Evolutionary conservation across 768 basidiomycete species (phyloP), one percentile per base, ranked within the genome.

Genomic region (Agaricus blazei): DNA sequence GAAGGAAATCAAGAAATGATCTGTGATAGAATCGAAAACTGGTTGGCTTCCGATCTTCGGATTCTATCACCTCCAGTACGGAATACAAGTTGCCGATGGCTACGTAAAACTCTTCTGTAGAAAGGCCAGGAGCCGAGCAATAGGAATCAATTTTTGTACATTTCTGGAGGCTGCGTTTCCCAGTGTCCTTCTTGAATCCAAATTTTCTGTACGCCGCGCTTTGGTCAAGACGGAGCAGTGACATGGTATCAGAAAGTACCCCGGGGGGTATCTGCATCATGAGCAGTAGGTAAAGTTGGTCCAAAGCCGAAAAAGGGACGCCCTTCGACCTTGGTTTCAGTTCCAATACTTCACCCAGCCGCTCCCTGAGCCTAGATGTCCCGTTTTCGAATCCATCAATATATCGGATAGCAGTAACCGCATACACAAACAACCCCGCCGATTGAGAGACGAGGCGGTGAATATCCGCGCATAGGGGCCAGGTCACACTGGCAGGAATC

Each of bases 401-500:
- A 38, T 58, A 70, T 54, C 60, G 63, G 41, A 65, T 40, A 1
- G 63, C 57, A 6, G 63, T 67, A 0, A 66, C 56, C 1, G 67
- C 65, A 54, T 19, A 19, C 19, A 19, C 19, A 19, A 19, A 19
- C 19, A 19, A 19, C 19, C 19, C 19, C 19, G 19, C 19, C 19
- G 19, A 19, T 19, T 19, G 19, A 19, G 19, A 19, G 19, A 19
- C 19, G 19, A 19, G 19, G 7, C 24, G 28, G 2, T 54, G 46
- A 5, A 68, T 40, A 15, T 51, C 58, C 14, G 37, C 43, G 2
- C 49, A 48, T 1, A 64, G 60, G 11, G 67, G 68, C 66, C 67
- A 65, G 28, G 44, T 15, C 3, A 41, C 4, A 5, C 40, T 28
- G 3, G 56, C 19, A n/a, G 56, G 23, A n/a, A 29, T 11, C 4